Evolutionary conservation across 2,329 filamentous ascomycete genomes (phyloP).

Genomic region (Alternaria dauci): DNA sequence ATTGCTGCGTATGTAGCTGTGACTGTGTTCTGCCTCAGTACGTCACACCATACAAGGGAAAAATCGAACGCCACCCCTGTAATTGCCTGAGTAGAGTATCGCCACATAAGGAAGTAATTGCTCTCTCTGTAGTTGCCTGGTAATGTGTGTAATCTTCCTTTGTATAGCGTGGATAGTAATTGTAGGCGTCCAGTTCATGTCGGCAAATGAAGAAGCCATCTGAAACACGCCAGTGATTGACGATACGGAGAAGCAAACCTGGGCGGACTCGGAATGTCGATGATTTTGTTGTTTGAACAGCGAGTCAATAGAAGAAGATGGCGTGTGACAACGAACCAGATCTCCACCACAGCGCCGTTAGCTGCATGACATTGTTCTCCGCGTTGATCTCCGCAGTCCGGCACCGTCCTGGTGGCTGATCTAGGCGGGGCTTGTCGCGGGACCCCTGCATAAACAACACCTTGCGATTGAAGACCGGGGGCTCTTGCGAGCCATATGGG

Average conservation of each 20-base stretch:
- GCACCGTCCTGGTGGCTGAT: constrained; percentile 16
- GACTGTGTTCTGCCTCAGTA: background rate
- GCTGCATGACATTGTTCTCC: constrained; percentile 17
- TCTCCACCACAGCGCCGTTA: constrained; percentile 8
- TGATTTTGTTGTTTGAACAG: background rate
- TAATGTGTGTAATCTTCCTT: no score
- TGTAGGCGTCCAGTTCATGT: constrained; percentile 1
- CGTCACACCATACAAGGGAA: no score
- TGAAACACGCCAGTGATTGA: constrained; percentile 18
- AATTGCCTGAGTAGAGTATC: no score
- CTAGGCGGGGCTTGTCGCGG: constrained; percentile 16
- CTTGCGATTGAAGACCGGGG: constrained; percentile 14
- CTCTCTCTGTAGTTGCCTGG: no score
- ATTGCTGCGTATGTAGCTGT: background rate
- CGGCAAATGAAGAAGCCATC: constrained; percentile 4
- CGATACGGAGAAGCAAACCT: constrained; percentile 7
- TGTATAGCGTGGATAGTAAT: background rate
- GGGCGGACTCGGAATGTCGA: background rate
- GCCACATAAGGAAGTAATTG: no score
- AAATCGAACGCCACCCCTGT: no score
- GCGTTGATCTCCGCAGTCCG: constrained; percentile 22
- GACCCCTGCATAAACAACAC: constrained; percentile 20
- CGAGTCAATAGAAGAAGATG: background rate
- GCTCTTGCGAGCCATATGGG: constrained; percentile 11
- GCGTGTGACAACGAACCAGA: constrained; percentile 1